Percentiles rank a stretch among this genome's conserved stretches.
Evolutionary conservation across 1,284 basidiomycete species (phyloP).

Genomic region (Leucoagaricus sp.): DNA sequence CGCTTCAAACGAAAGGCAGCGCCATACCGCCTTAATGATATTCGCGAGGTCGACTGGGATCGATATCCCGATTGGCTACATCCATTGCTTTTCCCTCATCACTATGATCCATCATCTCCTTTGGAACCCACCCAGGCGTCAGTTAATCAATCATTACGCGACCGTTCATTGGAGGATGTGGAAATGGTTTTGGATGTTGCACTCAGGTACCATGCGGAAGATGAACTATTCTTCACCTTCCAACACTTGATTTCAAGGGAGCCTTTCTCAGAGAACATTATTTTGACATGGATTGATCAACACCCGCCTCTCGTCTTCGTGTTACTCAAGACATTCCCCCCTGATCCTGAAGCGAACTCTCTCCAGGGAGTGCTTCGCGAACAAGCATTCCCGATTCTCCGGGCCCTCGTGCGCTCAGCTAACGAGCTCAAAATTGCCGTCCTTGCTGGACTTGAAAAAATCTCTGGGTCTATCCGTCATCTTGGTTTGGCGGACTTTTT

Average conservation of each 20-base stretch:
- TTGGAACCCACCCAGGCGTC: slow-evolving; percentile 30
- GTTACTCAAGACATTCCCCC: slow-evolving; percentile 48
- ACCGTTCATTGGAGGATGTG: slow-evolving; percentile 34
- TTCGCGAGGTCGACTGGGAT: slow-evolving; percentile 48
- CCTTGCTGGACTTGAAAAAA: slow-evolving; percentile 58
- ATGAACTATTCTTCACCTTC: slow-evolving; percentile 56
- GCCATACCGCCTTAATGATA: slow-evolving; percentile 44
- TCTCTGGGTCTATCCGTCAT: slow-evolving; percentile 41
- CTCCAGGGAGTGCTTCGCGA: slow-evolving; percentile 25
- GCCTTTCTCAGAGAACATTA: slow-evolving; percentile 33
- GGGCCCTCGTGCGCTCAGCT: slow-evolving; percentile 51
- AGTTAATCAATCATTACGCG: slow-evolving; percentile 32
- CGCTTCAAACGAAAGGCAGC: slow-evolving; percentile 48
- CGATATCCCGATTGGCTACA: slow-evolving; percentile 31
- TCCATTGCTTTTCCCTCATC: slow-evolving; percentile 30
- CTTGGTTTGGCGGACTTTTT: slow-evolving; percentile 46
- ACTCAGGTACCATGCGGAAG: slow-evolving; percentile 50
- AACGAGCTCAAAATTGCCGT: slow-evolving; percentile 54
- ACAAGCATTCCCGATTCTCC: slow-evolving; percentile 39
- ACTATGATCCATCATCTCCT: slow-evolving; percentile 17
- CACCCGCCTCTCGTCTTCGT: slow-evolving; percentile 55
- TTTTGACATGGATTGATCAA: slow-evolving; percentile 45
- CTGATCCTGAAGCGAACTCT: slow-evolving; percentile 37
- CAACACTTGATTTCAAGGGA: slow-evolving; percentile 33
- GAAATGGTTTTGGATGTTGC: slow-evolving; percentile 41